Base-by-base conservation (phyloP, 2,329 filamentous ascomycete genomes). In the Alternaria angustiovoidea region DNA sequence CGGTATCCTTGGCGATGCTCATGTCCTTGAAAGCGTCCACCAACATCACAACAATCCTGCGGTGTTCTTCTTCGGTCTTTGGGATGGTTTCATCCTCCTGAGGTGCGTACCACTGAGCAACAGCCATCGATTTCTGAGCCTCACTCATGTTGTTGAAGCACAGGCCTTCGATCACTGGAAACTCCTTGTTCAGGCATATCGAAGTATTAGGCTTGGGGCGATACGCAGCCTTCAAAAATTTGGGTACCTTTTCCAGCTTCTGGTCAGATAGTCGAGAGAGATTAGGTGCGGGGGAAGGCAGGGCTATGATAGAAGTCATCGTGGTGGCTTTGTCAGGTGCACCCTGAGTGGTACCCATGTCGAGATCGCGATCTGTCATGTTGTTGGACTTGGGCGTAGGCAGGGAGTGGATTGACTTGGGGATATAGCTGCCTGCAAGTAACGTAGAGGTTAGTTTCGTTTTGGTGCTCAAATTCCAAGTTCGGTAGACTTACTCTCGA, bases 21-120 rank as follows among this genome's bases (percentile, higher is more conserved):
- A 61, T 53, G n/a, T 64, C 55, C 26, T 60, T 60, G 32, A 64
- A 60, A 26, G 64, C 58, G n/a, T 42, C n/a, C 1, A 61, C 18
- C 3, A 66, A 28, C 28, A 46, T 34, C 11, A 28, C 34, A 7
- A 47, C 48, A 16, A 62, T 18, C 12, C 22, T 12, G 5, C 44
- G 59, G 11, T 64, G 32, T 7, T 66, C 55, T 24, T 60, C 54
- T 16, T 49, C 51, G 14, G 56, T 56, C 16, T 39, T 7, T 2
- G 64, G 64, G 12, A 66, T 56, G 16, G 64, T 57, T 28, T 18
- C 24, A 20, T 66, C 64, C 5, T 32, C 24, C 2, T 14, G 30
- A 9, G 62, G 61, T 8, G 61, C 26, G 18, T 24, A 24, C 64
- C 63, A 65, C 47, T 55, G 55, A 22, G 46, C 32, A 2, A 20